Evolutionary conservation across 306 rosid species (phyloP), one percentile per base, ranked within the genome.

Genomic region (Citrullus mucosospermus): DNA sequence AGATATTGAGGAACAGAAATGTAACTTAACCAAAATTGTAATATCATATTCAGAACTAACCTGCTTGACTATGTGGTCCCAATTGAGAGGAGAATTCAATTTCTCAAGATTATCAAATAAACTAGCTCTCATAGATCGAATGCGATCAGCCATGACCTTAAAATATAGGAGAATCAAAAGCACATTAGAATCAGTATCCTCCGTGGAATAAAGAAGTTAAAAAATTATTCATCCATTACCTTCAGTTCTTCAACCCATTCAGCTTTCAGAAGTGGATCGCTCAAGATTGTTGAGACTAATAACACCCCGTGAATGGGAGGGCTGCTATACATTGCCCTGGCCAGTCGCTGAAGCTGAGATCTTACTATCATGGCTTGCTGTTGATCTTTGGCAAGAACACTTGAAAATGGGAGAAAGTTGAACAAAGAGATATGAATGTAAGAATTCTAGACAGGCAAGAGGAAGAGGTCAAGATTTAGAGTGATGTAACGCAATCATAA

Each of bases 31-130:
- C 54, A 43, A 71, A 20, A 1, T 71, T 9, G 8, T 25, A 46
- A 44, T 53, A 41, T 58, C 41, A 65, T 4, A 53, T 15, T 53
- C 57, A 53, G n/a, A 41, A 34, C 77, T 46, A 30, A 84, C 87
- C 87, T 85, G 87, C 41, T 82, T 81, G 48, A 82, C 80, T 75
- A 85, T 70, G 72, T 85, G 85, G 46, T 81, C 83, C 85, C 85
- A 82, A 62, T 79, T 76, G 67, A 82, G 76, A 79, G 83, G 81
- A 69, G 85, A 79, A 28, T 70, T 65, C 76, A 79, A 43, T 18
- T 76, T 71, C 83, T 79, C 79, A 14, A 85, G 85, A 76, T 43
- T 76, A 41, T 68, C 80, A 18, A 79, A 82, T 17, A 85, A 82
- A 68, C 83, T 54, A 55, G 57, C 65, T 51, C 83, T 82, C 56